A percentile compares a stretch with the other conserved stretches of the same genome.
Conservation (phyloP, 2,329 filamentous ascomycete genomes). For the Hypocrella siamensis region DNA sequence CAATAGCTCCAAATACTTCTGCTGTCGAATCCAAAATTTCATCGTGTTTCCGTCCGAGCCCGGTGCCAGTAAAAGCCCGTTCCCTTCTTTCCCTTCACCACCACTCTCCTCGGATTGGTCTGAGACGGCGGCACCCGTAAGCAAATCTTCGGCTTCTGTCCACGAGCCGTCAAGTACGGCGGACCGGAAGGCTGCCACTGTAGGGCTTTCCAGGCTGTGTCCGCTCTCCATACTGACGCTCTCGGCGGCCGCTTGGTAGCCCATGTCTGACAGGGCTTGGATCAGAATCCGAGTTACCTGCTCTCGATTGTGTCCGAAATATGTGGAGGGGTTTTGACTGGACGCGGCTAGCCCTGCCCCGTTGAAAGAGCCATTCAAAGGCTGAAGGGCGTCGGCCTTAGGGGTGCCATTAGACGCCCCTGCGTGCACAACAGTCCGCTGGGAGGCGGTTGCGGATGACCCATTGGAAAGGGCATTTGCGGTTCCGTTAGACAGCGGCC, state of each 20-base stretch:
- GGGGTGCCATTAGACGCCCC: constrained; percentile 29
- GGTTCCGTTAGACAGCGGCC: constrained; percentile 40
- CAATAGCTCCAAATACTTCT: constrained; percentile 86
- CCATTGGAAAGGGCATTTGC: constrained; percentile 20
- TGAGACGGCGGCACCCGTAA: constrained; percentile 37
- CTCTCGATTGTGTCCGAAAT: constrained; percentile 78
- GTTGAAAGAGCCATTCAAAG: constrained; percentile 38
- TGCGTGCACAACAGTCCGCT: constrained; percentile 8
- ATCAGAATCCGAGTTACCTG: constrained; percentile 88
- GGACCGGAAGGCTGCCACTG: constrained; percentile 70
- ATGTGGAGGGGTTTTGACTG: constrained; percentile 22
- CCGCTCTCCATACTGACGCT: constrained; percentile 69
- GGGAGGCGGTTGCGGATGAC: constrained; percentile 20
- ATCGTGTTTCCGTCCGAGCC: constrained; percentile 64
- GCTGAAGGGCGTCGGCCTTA: constrained; percentile 22
- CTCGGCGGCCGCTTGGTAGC: constrained; percentile 63
- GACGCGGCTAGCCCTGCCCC: constrained; percentile 10
- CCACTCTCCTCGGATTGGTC: constrained; percentile 15
- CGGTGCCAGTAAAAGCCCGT: constrained; percentile 59
- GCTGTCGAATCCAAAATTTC: constrained; percentile 77
- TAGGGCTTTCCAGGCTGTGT: constrained; percentile 70
- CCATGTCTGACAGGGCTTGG: constrained; percentile 78
- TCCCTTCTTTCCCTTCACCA: constrained; percentile 13
- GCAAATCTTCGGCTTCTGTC: constrained; percentile 67
- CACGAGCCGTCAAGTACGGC: constrained; percentile 72